These are phyloP conservation scores for Corymbia maculata DNA, from an alignment of 345 rosid genomes.

Conservation along the genomic window DNA sequence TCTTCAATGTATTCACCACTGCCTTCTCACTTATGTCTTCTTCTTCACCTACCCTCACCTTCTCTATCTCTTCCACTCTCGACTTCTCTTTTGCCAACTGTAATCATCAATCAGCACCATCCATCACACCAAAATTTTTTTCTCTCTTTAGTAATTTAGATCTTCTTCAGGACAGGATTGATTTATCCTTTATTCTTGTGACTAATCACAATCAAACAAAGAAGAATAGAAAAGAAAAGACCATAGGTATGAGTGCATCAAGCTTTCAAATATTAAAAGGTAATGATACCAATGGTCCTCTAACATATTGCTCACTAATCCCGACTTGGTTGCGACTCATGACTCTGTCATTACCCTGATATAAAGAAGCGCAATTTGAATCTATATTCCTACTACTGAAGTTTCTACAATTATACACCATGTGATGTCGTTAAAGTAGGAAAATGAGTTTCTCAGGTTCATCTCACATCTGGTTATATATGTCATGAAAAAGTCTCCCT, in stretches of 20 bases:
- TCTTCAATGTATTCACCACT: slow-evolving; percentile 10
- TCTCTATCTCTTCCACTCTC: not conserved
- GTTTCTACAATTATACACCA: not conserved
- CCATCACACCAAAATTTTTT: not conserved
- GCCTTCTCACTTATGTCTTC: slow-evolving; percentile 25
- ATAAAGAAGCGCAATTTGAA: not conserved
- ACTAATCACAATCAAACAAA: not conserved
- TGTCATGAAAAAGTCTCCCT: not conserved
- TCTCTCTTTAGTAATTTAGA: not conserved
- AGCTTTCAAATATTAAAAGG: not conserved
- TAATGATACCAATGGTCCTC: not conserved
- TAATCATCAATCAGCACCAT: not conserved
- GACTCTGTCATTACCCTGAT: not conserved
- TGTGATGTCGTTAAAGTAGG: not conserved
- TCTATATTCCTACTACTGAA: not conserved
- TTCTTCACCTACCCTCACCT: not conserved
- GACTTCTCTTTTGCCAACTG: not conserved
- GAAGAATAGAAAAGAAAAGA: not conserved
- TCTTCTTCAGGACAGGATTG: not conserved
- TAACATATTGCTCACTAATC: too few species aligned
- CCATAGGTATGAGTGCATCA: not conserved
- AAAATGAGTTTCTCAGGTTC: not conserved
- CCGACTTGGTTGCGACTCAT: not conserved
- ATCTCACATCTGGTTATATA: not conserved
- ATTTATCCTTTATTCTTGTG: not conserved